Base-by-base conservation (phyloP, 2,329 filamentous ascomycete species). In the Ilyonectria mors-panacis region DNA sequence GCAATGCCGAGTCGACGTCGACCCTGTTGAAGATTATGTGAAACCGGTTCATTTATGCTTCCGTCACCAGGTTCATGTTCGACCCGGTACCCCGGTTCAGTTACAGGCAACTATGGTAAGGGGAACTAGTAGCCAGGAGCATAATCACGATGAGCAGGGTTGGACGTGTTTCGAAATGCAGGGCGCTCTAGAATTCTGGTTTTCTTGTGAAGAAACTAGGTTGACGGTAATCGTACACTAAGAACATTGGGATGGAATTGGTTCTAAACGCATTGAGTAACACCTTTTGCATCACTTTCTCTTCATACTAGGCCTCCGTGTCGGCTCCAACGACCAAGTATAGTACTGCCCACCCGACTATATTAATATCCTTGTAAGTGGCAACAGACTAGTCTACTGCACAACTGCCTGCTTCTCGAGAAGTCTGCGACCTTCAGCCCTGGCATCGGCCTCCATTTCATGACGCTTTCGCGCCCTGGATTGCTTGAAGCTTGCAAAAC, bases 171-270 rank as follows among this genome's bases (percentile, higher is more conserved):
- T 55, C 33, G 30, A 60, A 39, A 69, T 71, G 59, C 45, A 61
- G 26, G 69, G 69, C 15, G 55, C 48, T 3, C 39, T 70, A 26
- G 64, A 61, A 23, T 71, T 69, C 47, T 71, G 67, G 69, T 71
- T 69, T 44, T 65, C 50, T 10, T 30, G 21, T 44, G 39, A 64
- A 45, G 63, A 71, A 57, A 69, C 66, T 6, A 48, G 13, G 59
- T 37, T 71, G 28, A 55, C 23, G n/a, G 55, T 26, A 28, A 64
- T 66, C 44, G 64, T 58, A n/a, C 35, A 67, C 26, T 44, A 54
- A 44, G 8, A 19, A 53, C 2, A 39, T 45, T 35, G 19, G 17
- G 30, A 59, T 59, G 15, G 30, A 39, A 54, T 10, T 23, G 13
- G 19, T 55, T 55, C 13, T 26, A 39, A 39, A 37, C 51, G 33